These are phyloP conservation scores for Abelmoschus esculentus DNA, from an alignment of 345 rosid species.

Conservation along the genomic window DNA sequence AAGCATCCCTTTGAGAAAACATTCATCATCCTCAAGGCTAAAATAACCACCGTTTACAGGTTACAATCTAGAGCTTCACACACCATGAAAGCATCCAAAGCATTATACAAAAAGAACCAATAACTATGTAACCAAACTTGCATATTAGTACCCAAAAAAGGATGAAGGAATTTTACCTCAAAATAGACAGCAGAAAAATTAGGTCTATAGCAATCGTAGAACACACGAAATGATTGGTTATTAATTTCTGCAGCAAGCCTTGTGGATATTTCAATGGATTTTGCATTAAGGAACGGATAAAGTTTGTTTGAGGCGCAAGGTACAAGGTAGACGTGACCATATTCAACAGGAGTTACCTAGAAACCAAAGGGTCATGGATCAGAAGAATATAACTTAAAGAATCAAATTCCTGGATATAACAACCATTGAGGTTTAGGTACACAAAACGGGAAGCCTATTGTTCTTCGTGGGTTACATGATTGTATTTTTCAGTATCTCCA, in stretches of 20 bases:
- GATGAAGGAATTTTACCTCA: slow-evolving; percentile 17
- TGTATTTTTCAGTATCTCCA: background rate
- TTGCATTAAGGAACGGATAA: slow-evolving; percentile 15
- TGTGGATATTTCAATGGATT: slow-evolving; percentile 20
- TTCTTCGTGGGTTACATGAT: background rate
- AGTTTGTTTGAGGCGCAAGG: slow-evolving; percentile 20
- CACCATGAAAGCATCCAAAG: background rate
- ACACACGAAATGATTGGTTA: slow-evolving; percentile 21
- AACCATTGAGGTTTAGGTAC: background rate
- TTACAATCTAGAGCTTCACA: background rate
- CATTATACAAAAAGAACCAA: background rate
- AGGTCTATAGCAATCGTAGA: slow-evolving; percentile 20
- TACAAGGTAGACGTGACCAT: slow-evolving; percentile 32
- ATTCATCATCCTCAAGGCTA: background rate
- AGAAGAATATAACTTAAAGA: slow-evolving; percentile 3
- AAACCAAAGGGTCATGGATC: slow-evolving; percentile 7
- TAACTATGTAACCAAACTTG: background rate
- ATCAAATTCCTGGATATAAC: background rate
- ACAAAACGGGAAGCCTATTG: background rate
- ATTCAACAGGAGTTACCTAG: slow-evolving; percentile 29
- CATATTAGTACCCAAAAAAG: background rate
- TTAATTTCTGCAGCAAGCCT: slow-evolving; percentile 29
- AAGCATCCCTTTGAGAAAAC: background rate
- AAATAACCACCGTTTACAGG: background rate
- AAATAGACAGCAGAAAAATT: slow-evolving; percentile 17